A percentile compares a stretch with the other conserved stretches of the same genome.
Evolutionary conservation across 73 alveolate genomes (phyloP).

Genomic region (Paramecium bursaria): DNA sequence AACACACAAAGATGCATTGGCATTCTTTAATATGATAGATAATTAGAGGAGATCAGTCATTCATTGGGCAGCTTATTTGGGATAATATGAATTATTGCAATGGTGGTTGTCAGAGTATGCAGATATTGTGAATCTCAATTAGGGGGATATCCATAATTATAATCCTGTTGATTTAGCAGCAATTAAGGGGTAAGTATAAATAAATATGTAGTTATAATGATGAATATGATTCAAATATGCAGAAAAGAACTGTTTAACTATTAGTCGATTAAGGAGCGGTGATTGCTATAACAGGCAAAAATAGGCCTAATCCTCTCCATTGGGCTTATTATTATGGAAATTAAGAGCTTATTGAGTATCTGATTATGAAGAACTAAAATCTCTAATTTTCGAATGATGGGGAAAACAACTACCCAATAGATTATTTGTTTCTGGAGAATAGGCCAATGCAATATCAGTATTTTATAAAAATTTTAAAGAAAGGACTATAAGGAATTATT

Average conservation of each 20-base stretch:
- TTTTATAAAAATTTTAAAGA: not conserved
- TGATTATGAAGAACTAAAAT: not conserved
- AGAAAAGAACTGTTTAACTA: not conserved
- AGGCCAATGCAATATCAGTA: conserved; percentile 10
- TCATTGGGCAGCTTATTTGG: conserved; percentile 59
- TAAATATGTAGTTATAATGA: conserved; percentile 26
- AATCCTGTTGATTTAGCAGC: conserved; percentile 46
- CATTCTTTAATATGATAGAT: conserved; percentile 40
- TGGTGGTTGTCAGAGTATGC: conserved; percentile 30
- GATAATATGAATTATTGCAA: conserved; percentile 35
- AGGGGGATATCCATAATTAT: conserved; percentile 40
- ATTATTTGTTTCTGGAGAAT: conserved; percentile 32
- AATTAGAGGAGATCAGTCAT: conserved; percentile 16
- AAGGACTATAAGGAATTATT: not conserved
- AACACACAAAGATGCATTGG: not conserved
- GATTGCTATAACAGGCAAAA: not conserved
- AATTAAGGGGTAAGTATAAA: conserved; percentile 16
- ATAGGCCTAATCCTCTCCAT: conserved; percentile 53
- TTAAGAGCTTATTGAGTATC: conserved; percentile 26
- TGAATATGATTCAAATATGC: conserved; percentile 2
- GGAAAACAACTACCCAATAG: conserved; percentile 28
- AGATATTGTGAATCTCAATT: not conserved
- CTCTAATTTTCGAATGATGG: conserved; percentile 2
- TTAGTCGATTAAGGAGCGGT: conserved; percentile 21
- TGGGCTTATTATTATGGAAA: conserved; percentile 57